phyloP scores from a whole-genome alignment of 306 rosid species.

The Lathyrus tuberosus region DNA sequence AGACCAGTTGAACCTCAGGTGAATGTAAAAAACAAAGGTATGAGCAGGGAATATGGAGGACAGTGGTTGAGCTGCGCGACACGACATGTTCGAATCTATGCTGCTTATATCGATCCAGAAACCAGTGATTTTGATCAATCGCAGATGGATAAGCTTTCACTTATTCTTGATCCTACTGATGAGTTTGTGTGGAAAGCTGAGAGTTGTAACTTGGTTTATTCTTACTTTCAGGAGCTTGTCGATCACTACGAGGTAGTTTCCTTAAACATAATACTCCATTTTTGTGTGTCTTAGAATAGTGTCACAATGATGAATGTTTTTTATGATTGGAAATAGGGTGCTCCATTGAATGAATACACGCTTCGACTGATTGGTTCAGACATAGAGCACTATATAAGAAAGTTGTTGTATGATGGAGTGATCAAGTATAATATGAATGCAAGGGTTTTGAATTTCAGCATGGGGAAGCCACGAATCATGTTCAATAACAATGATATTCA shows the following conservation, averaged over 20 bases:
- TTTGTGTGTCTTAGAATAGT: conserved; percentile 9
- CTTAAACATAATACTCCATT: not conserved
- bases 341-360: conserved; percentile 85
- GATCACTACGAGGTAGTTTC: conserved; percentile 87
- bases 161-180: conserved; percentile 83
- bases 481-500: conserved; percentile 66
- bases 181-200: conserved; percentile 91
- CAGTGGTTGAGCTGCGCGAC: conserved; percentile 57
- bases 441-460: conserved; percentile 86
- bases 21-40: conserved; percentile 76
- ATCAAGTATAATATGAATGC: conserved; percentile 83
- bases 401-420: conserved; percentile 45
- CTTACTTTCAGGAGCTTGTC: conserved; percentile 93
- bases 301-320: not conserved
- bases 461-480: conserved; percentile 92
- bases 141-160: conserved; percentile 91
- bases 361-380: conserved; percentile 94
- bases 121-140: conserved; percentile 90
- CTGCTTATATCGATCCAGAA: conserved; percentile 80
- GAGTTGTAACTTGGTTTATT: conserved; percentile 65
- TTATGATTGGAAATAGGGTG: conserved; percentile 61
- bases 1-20: conserved; percentile 84
- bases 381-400: conserved; percentile 67
- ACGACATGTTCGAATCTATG: conserved; percentile 66
- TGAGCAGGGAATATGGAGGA: conserved; percentile 90